phyloP scores from a whole-genome alignment of 345 rosid genomes.

The Arabidopsis thaliana region DNA sequence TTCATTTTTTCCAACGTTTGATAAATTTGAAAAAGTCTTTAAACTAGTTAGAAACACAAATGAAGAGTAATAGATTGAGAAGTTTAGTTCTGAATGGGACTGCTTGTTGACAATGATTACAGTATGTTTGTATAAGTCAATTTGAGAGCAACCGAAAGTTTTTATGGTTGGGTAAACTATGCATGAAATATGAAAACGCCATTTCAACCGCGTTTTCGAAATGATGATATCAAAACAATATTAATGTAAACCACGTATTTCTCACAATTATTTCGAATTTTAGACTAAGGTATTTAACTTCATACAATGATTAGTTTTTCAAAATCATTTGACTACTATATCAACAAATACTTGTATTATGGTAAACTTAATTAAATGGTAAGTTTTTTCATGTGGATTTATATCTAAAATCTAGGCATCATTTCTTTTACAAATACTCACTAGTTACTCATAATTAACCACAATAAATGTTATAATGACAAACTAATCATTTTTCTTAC shows the following conservation, averaged over 20 bases:
- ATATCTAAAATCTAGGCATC: neutral
- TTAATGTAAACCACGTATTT: no score
- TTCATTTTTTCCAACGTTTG: neutral
- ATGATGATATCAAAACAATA: no score
- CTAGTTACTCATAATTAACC: no score
- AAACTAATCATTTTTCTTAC: no score
- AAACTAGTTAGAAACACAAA: neutral
- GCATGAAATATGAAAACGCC: no score
- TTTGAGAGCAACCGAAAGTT: neutral
- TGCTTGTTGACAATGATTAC: neutral
- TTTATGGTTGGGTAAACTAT: neutral
- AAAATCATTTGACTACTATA: neutral
- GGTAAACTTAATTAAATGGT: neutral
- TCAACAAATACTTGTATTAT: neutral
- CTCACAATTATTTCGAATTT: no score
- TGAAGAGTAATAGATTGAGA: neutral
- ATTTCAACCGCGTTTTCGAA: no score
- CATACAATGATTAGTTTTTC: no score
- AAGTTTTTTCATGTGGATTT: neutral
- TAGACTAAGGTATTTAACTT: no score
- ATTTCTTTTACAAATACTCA: neutral
- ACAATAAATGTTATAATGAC: no score
- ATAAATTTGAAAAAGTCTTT: neutral
- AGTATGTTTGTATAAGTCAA: neutral
- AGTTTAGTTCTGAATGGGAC: neutral